Conservation (phyloP, 495 filamentous ascomycete genomes). For the Penicillium pulvis region DNA sequence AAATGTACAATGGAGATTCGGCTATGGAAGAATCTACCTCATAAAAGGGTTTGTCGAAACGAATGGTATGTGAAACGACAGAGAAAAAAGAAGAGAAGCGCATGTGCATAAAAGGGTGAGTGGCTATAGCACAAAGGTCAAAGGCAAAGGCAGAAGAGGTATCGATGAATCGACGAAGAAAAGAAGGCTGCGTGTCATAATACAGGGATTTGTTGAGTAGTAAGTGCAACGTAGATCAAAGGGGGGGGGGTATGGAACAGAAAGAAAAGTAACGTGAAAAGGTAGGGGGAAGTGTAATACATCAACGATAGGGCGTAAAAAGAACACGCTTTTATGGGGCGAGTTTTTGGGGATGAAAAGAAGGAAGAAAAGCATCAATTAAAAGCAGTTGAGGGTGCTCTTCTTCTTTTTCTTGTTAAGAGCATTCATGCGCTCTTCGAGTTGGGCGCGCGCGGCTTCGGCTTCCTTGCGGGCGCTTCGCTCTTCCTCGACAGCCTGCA, state of each 20-base stretch:
- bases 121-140: conserved; percentile 12
- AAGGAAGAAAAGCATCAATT: conserved; percentile 5
- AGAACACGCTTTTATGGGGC: conserved; percentile 16
- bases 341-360: conserved; percentile 3
- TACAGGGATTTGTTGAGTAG: conserved; percentile 42
- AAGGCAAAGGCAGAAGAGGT: conserved; percentile 25
- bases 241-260: conserved; percentile 29
- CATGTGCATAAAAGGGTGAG: conserved; percentile 10
- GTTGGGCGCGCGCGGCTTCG: conserved; percentile 80
- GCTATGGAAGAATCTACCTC: conserved; percentile 19
- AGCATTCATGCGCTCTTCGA: conserved; percentile 94
- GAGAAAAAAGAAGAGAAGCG: conserved; percentile 22
- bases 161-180: conserved; percentile 29
- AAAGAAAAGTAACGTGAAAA: conserved; percentile 17
- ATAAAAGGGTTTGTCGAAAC: conserved; percentile 4
- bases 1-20: conserved; percentile 30
- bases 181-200: conserved; percentile 45
- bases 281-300: conserved; percentile 13
- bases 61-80: conserved; percentile 25
- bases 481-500: conserved; percentile 95
- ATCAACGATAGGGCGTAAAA: conserved; percentile 23
- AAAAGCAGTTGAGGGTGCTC: conserved; percentile 96
- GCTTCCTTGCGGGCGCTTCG: conserved; percentile 82
- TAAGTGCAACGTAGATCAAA: conserved; percentile 17
- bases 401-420: conserved; percentile 93